These are phyloP conservation scores for Diaporthe amygdali DNA, from an alignment of 2,329 filamentous ascomycete species.

Conservation along the genomic window DNA sequence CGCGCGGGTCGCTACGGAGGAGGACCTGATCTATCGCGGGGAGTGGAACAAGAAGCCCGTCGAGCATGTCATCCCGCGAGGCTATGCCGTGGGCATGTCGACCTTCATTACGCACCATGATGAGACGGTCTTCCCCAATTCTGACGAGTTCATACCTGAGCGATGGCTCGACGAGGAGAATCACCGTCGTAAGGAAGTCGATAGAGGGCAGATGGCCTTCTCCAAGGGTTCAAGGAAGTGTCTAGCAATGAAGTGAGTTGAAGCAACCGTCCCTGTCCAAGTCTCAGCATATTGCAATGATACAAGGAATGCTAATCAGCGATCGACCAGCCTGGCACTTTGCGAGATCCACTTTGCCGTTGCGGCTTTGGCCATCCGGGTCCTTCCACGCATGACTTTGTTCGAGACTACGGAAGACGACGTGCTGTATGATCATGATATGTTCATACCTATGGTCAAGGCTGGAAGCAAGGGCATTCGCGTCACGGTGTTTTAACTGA, in stretches of 20 bases:
- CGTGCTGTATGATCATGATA: constrained; percentile 19
- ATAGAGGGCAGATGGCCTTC: constrained; percentile 14
- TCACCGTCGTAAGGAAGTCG: constrained; percentile 10
- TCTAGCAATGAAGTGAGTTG: constrained; percentile 19
- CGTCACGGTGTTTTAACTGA: neutral
- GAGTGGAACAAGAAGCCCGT: constrained; percentile 23
- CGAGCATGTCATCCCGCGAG: constrained; percentile 27
- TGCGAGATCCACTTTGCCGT: constrained; percentile 17
- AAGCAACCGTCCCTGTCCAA: neutral
- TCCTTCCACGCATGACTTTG: constrained; percentile 7
- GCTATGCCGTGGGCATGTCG: constrained; percentile 26
- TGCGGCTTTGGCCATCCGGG: constrained; percentile 4
- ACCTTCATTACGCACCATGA: constrained; percentile 27
- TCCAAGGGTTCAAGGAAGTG: constrained; percentile 9
- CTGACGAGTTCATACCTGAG: constrained; percentile 27
- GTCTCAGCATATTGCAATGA: neutral
- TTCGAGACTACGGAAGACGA: constrained; percentile 19
- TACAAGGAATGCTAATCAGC: neutral
- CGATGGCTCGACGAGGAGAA: constrained; percentile 27
- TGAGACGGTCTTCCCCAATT: constrained; percentile 24
- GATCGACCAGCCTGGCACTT: constrained; percentile 4
- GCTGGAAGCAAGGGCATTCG: constrained; percentile 13
- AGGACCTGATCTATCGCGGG: constrained; percentile 25
- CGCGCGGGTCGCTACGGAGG: constrained; percentile 27
- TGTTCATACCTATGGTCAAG: constrained; percentile 19